A percentile compares a stretch with the other conserved stretches of the same genome.
Evolutionary conservation across 768 basidiomycete genomes (phyloP).

Genomic region (Tremella mesenterica): DNA sequence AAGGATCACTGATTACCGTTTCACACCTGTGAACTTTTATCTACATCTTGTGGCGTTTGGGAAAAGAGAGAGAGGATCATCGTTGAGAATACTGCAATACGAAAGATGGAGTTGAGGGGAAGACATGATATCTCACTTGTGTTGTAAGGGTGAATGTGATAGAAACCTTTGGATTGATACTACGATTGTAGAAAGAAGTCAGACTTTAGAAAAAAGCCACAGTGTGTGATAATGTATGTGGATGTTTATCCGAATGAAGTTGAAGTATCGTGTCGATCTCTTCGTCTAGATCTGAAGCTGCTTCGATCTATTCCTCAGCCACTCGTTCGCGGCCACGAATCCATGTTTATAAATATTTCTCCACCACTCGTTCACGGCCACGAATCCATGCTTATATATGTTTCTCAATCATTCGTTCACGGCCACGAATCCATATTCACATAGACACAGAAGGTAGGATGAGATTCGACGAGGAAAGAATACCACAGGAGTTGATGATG

Average conservation of each 20-base stretch:
- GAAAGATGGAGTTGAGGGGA: too few relatives aligned
- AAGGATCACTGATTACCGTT: too few relatives aligned
- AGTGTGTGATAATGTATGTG: conserved; percentile 81
- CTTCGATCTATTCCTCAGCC: conserved; percentile 60
- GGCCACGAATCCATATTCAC: background rate
- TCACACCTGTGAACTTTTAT: too few relatives aligned
- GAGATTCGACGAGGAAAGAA: background rate
- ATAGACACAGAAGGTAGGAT: background rate
- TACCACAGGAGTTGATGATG: background rate
- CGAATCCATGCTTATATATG: background rate
- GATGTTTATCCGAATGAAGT: conserved; percentile 76
- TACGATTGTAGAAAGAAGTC: too few relatives aligned
- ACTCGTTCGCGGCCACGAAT: background rate
- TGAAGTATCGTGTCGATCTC: conserved; percentile 81
- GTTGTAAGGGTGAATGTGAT: too few relatives aligned
- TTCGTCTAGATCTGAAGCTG: conserved; percentile 74
- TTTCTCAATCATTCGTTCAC: background rate
- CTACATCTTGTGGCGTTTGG: too few relatives aligned
- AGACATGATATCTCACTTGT: too few relatives aligned
- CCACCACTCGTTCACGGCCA: background rate
- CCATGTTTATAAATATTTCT: background rate
- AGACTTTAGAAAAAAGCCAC: conserved; percentile 85
- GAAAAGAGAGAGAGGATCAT: too few relatives aligned
- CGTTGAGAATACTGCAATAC: too few relatives aligned
- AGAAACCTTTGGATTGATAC: conserved; percentile 3